Evolutionary conservation across 164 flowering plant species (phyloP), one percentile per base, ranked within the genome.

Genomic region (Liriodendron chinense): DNA sequence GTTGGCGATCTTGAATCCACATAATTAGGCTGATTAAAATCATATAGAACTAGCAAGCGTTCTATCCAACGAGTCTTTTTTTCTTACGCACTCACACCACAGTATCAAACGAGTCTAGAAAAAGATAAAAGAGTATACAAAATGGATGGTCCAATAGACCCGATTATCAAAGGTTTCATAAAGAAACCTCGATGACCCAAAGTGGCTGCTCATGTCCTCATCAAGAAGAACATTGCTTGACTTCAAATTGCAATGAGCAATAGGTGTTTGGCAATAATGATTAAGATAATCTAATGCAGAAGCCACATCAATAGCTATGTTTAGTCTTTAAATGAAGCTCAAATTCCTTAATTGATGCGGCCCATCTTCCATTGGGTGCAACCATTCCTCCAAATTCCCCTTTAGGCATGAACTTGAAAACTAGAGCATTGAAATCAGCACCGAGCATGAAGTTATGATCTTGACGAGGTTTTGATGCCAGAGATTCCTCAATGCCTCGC

Each of bases 341-440:
- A 16, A 53, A 53, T 53, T 53, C 59, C 18, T 12, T 9, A 5
- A 14, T 7, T 34, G 43, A 34, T 34, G 43, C 43, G 3, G 9
- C 21, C 59, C 7, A 20, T 28, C 16, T n/a, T 49, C 50, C n/a
- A 69, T 47, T 14, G 72, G 70, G 21, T 86, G 78, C 74, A 86
- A 34, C 86, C 85, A 82, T 28, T 75, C 14, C 9, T 85, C 84
- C 5, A 85, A 59, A 66, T 74, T 82, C 13, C 86, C 86, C 86
- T 25, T 85, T 82, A 0, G 76, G 23, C 85, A 86, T 80, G 73
- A 73, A 84, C 69, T 82, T 79, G 23, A 73, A 77, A 25, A 86
- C 81, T 3, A 84, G 65, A n/a, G 79, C 80, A 47, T 77, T 84
- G 25, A 86, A 82, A 14, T 80, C 85, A 72, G 71, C 75, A 1